Evolutionary conservation across 768 basidiomycete genomes (phyloP), one percentile per base, ranked within the genome.

Genomic region (Hydnum rufescens): DNA sequence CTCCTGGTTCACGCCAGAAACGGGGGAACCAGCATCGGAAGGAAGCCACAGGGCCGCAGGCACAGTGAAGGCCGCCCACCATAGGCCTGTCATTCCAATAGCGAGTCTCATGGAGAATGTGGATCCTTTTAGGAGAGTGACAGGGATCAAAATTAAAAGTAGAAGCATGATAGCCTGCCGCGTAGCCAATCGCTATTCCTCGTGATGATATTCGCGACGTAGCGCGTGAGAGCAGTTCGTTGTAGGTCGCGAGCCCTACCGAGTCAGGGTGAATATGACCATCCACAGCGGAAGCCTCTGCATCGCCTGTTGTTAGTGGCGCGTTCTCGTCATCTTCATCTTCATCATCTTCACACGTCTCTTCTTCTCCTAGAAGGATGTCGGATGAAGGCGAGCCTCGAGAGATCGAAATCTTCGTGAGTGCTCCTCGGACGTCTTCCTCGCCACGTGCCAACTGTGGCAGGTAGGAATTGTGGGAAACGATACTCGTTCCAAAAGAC

Each of bases 401-500:
- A 16, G 13, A 8, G 44, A 16, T 47, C 44, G 8, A 8, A 13
- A 47, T 16, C 13, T 13, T 8, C 5, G 23, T n/a, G 16, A 28
- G 44, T n/a, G 58, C 59, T 2, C 42, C 55, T 16, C 52, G 42
- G 1, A 59, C 61, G 8, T 59, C 58, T 2, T 75, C 74, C 0
- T 78, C 71, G 39, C 76, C 74, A 55, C 72, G 73, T 2, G 84
- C 83, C 4, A 88, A 72, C 1, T 67, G 67, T 0, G 85, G 87
- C 3, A 93, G 74, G 63, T 93, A 93, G 0, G 87, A 75, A 61
- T 96, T 96, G 71, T 87, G 76, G 19, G 88, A 89, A 3, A 96
- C 92, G 5, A 80, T 70, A 3, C 81, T 83, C 0, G 80, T 82
- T 1, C 89, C 85, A 57, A 95, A 95, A 2, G 78, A 76, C 8